Evolutionary conservation across 2,329 filamentous ascomycete genomes (phyloP), one percentile per base, ranked within the genome.

Genomic region (Arachnomyces sp.): DNA sequence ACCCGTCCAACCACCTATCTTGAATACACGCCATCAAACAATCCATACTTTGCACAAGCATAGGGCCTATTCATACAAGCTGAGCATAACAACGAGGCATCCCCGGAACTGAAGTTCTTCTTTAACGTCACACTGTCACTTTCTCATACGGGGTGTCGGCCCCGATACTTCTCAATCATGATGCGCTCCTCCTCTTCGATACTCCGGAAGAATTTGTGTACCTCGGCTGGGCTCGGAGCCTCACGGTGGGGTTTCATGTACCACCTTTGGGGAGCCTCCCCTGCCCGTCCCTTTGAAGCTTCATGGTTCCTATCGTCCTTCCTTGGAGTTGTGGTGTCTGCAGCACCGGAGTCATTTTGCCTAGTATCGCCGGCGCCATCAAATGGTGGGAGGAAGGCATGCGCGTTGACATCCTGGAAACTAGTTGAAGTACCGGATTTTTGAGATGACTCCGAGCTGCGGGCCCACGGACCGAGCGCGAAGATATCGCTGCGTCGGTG

Each of bases 401-500:
- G 54, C 7, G 49, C 55, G 39, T 55, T 58, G 31, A 58, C 48
- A 31, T 53, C 55, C 20, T 54, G 54, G n/a, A 54, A 49, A 17
- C 51, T 46, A 20, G 55, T 49, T 4, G 53, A 41, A 7, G 55
- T 51, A n/a, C 49, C 49, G n/a, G 48, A 46, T 38, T 59, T 58
- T 35, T 50, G 47, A 17, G 53, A 42, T 20, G 40, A 36, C n/a
- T 45, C 43, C 20, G 20, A 25, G 9, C 20, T 9, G 20, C 20
- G 20, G 20, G 5, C 9, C 20, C 20, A 25, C 5, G 20, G 20
- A 25, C 20, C 20, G 5, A 25, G 20, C 9, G 20, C 20, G 9
- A 25, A 25, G 5, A 25, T 25, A 25, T 25, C 20, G 9, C 9
- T 25, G 20, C 20, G 20, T 9, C 9, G 5, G 20, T 25, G 5